Base-by-base conservation (phyloP, 495 filamentous ascomycete species). In the Xanthoparmelia taractica region DNA sequence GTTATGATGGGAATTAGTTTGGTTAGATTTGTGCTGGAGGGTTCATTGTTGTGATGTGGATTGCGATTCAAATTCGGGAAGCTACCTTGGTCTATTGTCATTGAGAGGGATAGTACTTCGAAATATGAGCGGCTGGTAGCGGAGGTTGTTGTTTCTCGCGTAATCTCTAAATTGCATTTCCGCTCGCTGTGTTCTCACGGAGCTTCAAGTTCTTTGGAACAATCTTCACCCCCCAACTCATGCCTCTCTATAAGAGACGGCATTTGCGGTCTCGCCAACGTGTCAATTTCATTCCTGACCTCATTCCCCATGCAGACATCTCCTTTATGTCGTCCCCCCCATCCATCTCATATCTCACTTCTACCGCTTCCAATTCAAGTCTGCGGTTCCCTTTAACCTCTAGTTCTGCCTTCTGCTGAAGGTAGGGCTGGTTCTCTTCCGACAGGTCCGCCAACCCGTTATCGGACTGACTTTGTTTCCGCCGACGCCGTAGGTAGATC, bases 371-470 rank as follows among this genome's bases (percentile, higher is more conserved):
- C 20, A 61, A 33, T 45, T 52, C 59, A 52, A 34, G 59, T 31
- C 27, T 50, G 31, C 59, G 40, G 12, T 20, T 61, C 12, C 52
- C 59, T 34, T 50, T 27, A 4, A 27, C 59, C n/a, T 61, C 59
- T 8, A 61, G n/a, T 47, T 52, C 41, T 5, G 37, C 29, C 47
- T 61, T 61, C 10, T 25, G 59, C 34, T 61, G 59, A 8, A 61
- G 40, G n/a, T 61, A 61, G 15, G 59, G 59, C 45, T 47, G 37
- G 8, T 23, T 33, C 2, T 50, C 59, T 29, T 36, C 59, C 7
- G 40, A 43, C 18, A 2, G 5, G 40, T 18, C 37, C 40, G 8
- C 20, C 5, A 15, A 25, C 3, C 1, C 23, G 33, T 34, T n/a
- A 31, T 31, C 31, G 7, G 55, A 12, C 27, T 23, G 1, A 15